phyloP scores from a whole-genome alignment of 179 eudicot genomes.

The Spinacia oleracea region DNA sequence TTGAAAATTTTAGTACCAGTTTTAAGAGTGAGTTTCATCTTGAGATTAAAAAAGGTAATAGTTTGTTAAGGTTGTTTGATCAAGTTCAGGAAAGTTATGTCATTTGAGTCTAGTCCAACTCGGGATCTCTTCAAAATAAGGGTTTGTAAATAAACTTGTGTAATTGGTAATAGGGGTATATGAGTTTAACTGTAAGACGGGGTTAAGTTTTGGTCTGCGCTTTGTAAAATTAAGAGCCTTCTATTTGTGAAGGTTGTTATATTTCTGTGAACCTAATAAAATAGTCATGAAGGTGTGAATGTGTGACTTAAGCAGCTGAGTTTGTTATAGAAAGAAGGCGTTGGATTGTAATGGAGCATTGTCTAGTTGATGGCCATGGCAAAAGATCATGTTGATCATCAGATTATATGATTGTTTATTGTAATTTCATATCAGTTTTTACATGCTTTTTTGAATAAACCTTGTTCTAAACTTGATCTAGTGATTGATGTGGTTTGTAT shows the following conservation, averaged over 20 bases:
- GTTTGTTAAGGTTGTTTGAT: not conserved
- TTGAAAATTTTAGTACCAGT: slow-evolving; percentile 33
- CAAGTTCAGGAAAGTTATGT: not conserved
- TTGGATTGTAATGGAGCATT: too few relatives aligned
- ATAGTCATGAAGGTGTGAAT: not conserved
- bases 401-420: too few relatives aligned
- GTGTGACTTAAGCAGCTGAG: not conserved
- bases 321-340: not conserved
- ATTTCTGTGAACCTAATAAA: not conserved
- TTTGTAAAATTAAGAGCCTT: slow-evolving; percentile 14
- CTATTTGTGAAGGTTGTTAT: not conserved
- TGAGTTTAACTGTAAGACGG: slow-evolving; percentile 10
- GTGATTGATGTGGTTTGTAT: too few relatives aligned
- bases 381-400: too few relatives aligned
- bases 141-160: slow-evolving; percentile 25
- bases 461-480: too few relatives aligned
- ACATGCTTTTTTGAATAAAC: too few relatives aligned
- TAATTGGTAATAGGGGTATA: not conserved
- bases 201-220: not conserved
- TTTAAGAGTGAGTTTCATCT: not conserved
- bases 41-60: too few relatives aligned
- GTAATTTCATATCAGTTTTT: too few relatives aligned
- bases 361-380: too few relatives aligned
- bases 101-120: slow-evolving; percentile 3
- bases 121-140: slow-evolving; percentile 12